Evolutionary conservation across 1,284 basidiomycete genomes (phyloP).

Genomic region (Pterulicium gracile): DNA sequence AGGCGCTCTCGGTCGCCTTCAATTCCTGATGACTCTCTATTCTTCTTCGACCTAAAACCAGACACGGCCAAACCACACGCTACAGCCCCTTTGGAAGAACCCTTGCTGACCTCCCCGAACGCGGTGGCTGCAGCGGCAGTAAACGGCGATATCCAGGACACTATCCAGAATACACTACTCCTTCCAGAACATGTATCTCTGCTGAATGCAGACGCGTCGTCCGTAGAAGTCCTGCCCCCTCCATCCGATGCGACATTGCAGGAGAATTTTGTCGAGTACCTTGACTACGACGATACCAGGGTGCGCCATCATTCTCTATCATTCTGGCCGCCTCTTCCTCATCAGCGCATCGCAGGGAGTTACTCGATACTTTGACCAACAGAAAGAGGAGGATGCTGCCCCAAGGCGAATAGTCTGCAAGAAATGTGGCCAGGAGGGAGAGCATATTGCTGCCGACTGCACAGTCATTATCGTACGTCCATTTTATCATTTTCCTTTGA

Average conservation of each 20-base stretch:
- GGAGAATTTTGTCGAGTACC: slow-evolving; percentile 56
- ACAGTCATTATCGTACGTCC: slow-evolving; percentile 53
- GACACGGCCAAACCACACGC: not conserved
- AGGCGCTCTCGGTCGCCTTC: slow-evolving; percentile 4
- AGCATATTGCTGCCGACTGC: slow-evolving; percentile 55
- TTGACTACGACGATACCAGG: slow-evolving; percentile 58
- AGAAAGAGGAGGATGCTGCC: slow-evolving; percentile 24
- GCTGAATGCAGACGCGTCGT: slow-evolving; percentile 25
- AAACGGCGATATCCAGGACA: slow-evolving; percentile 6
- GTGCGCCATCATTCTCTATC: slow-evolving; percentile 21
- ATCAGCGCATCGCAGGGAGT: slow-evolving; percentile 20
- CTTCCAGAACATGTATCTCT: slow-evolving; percentile 59
- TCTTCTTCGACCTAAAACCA: slow-evolving; percentile 39
- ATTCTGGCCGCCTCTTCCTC: slow-evolving; percentile 4
- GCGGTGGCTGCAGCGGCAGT: slow-evolving; percentile 9
- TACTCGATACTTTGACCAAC: slow-evolving; percentile 55
- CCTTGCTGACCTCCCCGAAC: slow-evolving; percentile 11
- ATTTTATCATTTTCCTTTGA: slow-evolving; percentile 4
- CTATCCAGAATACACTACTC: slow-evolving; percentile 23
- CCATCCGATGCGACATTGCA: slow-evolving; percentile 34
- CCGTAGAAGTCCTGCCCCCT: slow-evolving; percentile 34
- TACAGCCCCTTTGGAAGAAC: slow-evolving; percentile 14
- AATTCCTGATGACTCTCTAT: slow-evolving; percentile 22
- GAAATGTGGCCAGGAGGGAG: slow-evolving; percentile 58
- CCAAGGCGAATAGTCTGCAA: slow-evolving; percentile 50